These are phyloP conservation scores for Neckera pumila DNA, from an alignment of 225 moss, liverwort and hornwort genomes.

Conservation along the genomic window DNA sequence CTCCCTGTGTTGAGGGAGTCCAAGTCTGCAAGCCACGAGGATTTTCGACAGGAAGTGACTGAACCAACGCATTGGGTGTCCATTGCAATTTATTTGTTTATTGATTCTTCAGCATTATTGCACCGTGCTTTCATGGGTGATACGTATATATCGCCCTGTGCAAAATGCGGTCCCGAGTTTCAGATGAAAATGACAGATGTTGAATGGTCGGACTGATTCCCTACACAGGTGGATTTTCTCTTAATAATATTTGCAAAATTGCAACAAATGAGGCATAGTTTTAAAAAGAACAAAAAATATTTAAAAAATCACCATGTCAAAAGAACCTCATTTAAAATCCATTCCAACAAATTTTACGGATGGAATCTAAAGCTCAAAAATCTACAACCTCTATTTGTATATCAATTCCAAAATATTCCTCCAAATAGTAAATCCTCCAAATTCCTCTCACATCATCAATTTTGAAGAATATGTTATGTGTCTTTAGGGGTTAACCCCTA, in stretches of 20 bases:
- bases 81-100: not conserved
- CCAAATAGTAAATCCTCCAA: too few species aligned
- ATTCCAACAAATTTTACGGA: too few species aligned
- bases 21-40: conserved; percentile 58
- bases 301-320: too few species aligned
- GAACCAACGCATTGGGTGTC: conserved; percentile 28
- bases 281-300: too few species aligned
- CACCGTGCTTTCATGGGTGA: not conserved
- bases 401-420: too few species aligned
- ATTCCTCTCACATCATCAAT: too few species aligned
- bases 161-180: not conserved
- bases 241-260: not conserved
- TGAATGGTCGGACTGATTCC: not conserved
- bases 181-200: not conserved
- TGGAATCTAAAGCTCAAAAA: too few species aligned
- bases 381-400: too few species aligned
- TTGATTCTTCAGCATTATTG: not conserved
- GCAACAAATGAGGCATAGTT: too few species aligned
- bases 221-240: not conserved
- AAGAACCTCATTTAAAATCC: too few species aligned
- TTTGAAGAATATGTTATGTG: too few species aligned
- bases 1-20: not conserved
- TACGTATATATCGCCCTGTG: not conserved
- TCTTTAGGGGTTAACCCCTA: too few species aligned
- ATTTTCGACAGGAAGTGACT: conserved; percentile 36